Evolutionary conservation across 768 basidiomycete genomes (phyloP).

Genomic region (Podaxis sp.): DNA sequence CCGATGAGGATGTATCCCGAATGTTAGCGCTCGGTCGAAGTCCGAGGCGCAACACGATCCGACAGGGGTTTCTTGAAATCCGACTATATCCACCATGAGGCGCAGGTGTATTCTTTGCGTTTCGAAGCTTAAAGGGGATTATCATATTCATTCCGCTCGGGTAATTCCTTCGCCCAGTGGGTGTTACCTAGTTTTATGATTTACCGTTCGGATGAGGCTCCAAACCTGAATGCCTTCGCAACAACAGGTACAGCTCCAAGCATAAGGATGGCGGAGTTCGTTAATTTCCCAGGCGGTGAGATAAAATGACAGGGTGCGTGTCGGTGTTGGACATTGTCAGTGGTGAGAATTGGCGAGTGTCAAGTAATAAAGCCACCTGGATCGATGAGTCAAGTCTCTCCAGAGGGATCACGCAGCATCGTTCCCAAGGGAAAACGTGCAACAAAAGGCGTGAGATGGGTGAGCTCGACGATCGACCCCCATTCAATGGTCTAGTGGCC

Average conservation of each 20-base stretch:
- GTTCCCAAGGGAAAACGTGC: neutral
- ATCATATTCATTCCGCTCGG: neutral
- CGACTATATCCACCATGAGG: neutral
- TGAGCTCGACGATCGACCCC: neutral
- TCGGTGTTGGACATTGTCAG: neutral
- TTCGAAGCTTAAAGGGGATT: neutral
- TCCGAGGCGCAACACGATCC: neutral
- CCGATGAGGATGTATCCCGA: neutral
- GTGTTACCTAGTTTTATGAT: neutral
- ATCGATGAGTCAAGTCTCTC: neutral
- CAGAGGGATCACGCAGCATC: neutral
- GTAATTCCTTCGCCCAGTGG: neutral
- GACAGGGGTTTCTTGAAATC: neutral
- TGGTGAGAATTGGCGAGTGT: neutral
- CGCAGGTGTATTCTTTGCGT: neutral
- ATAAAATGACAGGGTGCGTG: conserved; percentile 4
- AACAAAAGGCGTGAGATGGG: neutral
- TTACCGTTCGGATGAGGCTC: conserved; percentile 4
- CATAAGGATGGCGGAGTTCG: neutral
- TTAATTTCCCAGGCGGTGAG: neutral
- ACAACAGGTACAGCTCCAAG: neutral
- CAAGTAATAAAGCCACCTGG: neutral
- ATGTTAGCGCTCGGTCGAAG: neutral
- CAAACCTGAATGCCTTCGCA: neutral
- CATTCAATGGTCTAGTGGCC: too few relatives aligned